Conservation (phyloP, 75 land plant genomes). For the Sequoiadendron giganteum region DNA sequence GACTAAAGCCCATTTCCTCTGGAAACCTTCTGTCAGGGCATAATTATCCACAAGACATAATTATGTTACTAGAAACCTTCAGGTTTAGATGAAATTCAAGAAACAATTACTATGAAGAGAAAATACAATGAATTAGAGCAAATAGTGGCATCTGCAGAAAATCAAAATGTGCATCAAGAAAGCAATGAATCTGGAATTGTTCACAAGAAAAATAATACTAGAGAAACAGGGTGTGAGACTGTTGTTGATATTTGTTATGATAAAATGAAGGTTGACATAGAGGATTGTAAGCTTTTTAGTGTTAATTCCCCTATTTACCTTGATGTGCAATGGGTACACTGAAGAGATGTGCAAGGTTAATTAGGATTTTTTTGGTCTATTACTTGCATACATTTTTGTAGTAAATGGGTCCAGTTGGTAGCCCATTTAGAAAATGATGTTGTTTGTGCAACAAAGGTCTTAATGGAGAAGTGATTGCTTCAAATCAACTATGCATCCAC, state of each 20-base stretch:
- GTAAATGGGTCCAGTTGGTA: too few species aligned
- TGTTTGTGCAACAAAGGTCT: too few species aligned
- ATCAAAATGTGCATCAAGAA: background rate
- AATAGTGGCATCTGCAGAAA: background rate
- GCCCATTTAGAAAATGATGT: too few species aligned
- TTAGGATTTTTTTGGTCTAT: too few species aligned
- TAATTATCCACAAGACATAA: too few species aligned
- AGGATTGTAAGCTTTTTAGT: slow-evolving; percentile 48
- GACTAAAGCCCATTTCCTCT: too few species aligned
- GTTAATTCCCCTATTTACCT: background rate
- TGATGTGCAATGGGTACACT: too few species aligned
- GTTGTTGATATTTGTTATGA: background rate
- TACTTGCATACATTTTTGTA: too few species aligned
- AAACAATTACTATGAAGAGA: background rate
- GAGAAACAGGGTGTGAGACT: slow-evolving; percentile 8
- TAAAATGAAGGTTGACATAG: slow-evolving; percentile 50
- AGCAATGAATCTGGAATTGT: slow-evolving; percentile 16
- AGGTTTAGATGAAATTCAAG: background rate
- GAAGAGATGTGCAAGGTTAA: too few species aligned
- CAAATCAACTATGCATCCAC: too few species aligned
- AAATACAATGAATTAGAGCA: background rate
- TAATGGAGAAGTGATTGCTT: too few species aligned
- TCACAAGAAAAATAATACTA: slow-evolving; percentile 14
- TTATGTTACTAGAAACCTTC: background rate
- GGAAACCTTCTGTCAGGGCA: too few species aligned